phyloP scores from a whole-genome alignment of 2,329 filamentous ascomycete species.

The Tolypocladium tundrense region DNA sequence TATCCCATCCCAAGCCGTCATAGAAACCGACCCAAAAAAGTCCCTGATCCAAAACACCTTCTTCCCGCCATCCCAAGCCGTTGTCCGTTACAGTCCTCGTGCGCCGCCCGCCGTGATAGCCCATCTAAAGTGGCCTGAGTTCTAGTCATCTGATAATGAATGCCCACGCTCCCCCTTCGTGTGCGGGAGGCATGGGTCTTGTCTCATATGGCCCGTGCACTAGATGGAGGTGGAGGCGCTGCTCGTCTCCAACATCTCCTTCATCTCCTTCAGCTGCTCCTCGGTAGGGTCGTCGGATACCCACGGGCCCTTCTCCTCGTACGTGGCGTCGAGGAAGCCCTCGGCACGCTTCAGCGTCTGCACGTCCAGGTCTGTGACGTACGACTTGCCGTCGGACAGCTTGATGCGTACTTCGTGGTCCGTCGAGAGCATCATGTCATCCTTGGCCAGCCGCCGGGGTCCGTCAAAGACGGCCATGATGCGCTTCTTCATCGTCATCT shows the following conservation, averaged over 20 bases:
- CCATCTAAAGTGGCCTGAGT: constrained; percentile 2
- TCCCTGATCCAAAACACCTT: neutral
- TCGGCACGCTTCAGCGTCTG: constrained; percentile 83
- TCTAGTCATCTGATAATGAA: neutral
- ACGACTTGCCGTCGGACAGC: constrained; percentile 63
- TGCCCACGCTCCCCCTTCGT: neutral
- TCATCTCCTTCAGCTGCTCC: constrained; percentile 51
- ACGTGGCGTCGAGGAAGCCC: constrained; percentile 67
- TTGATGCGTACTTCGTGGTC: constrained; percentile 88
- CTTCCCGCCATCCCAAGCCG: neutral
- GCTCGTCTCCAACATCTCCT: constrained; percentile 32
- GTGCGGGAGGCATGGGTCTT: neutral
- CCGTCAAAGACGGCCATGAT: constrained; percentile 91
- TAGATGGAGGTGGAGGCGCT: constrained; percentile 5
- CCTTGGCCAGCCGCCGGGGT: constrained; percentile 78
- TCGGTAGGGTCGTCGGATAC: constrained; percentile 60
- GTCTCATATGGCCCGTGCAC: neutral
- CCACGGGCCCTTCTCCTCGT: constrained; percentile 83
- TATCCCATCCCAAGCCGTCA: constrained; percentile 5
- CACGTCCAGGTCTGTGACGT: constrained; percentile 88
- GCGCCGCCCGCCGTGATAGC: constrained; percentile 18
- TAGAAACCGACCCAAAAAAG: neutral
- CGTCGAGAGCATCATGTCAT: constrained; percentile 97
- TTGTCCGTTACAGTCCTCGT: constrained; percentile 14
- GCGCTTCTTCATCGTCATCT: constrained; percentile 98